Percentiles rank a stretch among this genome's conserved stretches.
Conservation (phyloP, 1,139 yeast genomes). For the Saccharomyces hybrid region DNA sequence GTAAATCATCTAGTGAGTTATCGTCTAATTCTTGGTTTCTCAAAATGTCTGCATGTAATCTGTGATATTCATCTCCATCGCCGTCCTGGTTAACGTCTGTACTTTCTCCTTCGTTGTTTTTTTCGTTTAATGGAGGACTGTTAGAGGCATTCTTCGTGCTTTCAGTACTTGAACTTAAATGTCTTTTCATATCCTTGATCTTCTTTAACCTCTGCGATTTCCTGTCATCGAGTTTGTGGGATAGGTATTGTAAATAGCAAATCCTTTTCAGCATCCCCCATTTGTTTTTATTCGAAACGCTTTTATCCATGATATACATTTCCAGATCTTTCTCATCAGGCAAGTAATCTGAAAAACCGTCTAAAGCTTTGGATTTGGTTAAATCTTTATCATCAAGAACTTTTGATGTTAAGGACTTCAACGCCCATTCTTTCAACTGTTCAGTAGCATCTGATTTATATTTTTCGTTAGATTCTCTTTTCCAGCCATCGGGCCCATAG, state of each 20-base stretch:
- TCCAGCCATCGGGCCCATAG: slow-evolving; percentile 58
- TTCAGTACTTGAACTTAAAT: neutral
- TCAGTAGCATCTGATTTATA: slow-evolving; percentile 49
- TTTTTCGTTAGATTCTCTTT: slow-evolving; percentile 34
- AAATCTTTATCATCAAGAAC: slow-evolving; percentile 30
- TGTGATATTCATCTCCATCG: neutral
- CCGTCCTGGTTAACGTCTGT: slow-evolving; percentile 1
- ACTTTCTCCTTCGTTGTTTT: slow-evolving; percentile 2
- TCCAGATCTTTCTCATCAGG: slow-evolving; percentile 53
- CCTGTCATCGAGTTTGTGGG: slow-evolving; percentile 40
- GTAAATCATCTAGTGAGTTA: slow-evolving; percentile 39
- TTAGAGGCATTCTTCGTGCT: neutral
- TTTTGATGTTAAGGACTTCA: slow-evolving; percentile 35
- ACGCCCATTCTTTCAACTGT: slow-evolving; percentile 50
- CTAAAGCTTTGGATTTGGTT: slow-evolving; percentile 6
- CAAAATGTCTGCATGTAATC: slow-evolving; percentile 10
- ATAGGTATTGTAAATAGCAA: slow-evolving; percentile 59
- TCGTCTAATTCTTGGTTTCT: slow-evolving; percentile 36
- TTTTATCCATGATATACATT: slow-evolving; percentile 46
- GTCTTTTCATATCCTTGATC: slow-evolving; percentile 2
- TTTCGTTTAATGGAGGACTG: neutral
- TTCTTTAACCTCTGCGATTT: slow-evolving; percentile 28
- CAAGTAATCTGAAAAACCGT: slow-evolving; percentile 33
- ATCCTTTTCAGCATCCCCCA: slow-evolving; percentile 66
- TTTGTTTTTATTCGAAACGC: slow-evolving; percentile 30